These are phyloP conservation scores for Seminavis robusta DNA, from an alignment of 108 stramenopile genomes.

Conservation along the genomic window DNA sequence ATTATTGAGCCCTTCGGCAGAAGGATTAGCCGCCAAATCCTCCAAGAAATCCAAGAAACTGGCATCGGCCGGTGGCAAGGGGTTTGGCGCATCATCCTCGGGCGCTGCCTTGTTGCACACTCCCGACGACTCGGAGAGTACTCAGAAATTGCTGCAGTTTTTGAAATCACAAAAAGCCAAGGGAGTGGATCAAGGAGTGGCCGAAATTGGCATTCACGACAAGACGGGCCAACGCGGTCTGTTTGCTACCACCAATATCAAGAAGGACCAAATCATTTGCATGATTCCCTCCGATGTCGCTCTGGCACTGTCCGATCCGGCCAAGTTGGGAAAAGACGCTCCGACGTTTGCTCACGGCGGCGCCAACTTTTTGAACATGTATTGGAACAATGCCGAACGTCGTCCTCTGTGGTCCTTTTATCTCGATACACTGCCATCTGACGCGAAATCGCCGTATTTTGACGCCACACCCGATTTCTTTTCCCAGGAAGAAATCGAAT, in stretches of 20 bases:
- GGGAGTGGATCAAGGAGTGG: conserved; percentile 32
- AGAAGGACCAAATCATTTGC: conserved; percentile 54
- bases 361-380: conserved; percentile 38
- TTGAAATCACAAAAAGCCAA: conserved; percentile 43
- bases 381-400: conserved; percentile 23
- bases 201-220: conserved; percentile 39
- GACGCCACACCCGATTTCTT: conserved; percentile 68
- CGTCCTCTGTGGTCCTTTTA: conserved; percentile 46
- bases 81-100: too few species aligned
- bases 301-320: conserved; percentile 57
- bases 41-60: too few species aligned
- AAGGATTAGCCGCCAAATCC: too few species aligned
- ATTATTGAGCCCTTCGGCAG: too few species aligned
- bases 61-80: too few species aligned
- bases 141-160: conserved; percentile 41
- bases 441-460: too few species aligned
- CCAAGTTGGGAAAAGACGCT: too few species aligned
- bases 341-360: conserved; percentile 44
- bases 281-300: conserved; percentile 63
- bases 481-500: conserved; percentile 43
- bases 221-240: conserved; percentile 46
- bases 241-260: conserved; percentile 46
- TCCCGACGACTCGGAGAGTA: too few species aligned
- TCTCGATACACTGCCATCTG: conserved; percentile 27
- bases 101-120: too few species aligned